phyloP scores from a whole-genome alignment of 768 basidiomycete species.

The Auriscalpium orientale region DNA sequence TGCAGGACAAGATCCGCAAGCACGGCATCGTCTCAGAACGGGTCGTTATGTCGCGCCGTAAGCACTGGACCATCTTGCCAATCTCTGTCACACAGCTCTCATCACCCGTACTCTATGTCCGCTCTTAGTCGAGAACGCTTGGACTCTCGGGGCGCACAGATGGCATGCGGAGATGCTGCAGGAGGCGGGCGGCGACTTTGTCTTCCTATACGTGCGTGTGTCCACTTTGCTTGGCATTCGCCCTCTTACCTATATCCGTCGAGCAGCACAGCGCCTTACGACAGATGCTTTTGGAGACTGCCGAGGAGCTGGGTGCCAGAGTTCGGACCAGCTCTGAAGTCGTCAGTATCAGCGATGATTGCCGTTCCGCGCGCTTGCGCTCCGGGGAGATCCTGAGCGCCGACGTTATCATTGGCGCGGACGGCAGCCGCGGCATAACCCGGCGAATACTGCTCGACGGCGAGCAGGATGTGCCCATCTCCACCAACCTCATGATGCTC shows the following conservation, averaged over 20 bases:
- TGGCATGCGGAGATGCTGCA: constrained; percentile 24
- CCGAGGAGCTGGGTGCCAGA: constrained; percentile 19
- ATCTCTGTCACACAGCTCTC: neutral
- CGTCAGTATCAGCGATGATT: constrained; percentile 15
- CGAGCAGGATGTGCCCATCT: constrained; percentile 4
- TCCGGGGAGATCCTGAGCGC: constrained; percentile 24
- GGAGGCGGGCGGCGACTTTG: constrained; percentile 25
- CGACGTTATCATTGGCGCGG: constrained; percentile 32
- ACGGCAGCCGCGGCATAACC: constrained; percentile 22
- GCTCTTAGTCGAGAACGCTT: constrained; percentile 9
- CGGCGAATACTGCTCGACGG: constrained; percentile 14
- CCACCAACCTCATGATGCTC: constrained; percentile 20
- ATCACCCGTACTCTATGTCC: neutral
- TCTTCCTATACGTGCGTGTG: constrained; percentile 21
- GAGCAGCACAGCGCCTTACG: constrained; percentile 26
- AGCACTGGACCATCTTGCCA: neutral
- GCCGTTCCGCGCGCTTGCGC: constrained; percentile 20
- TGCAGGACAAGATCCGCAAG: constrained; percentile 19
- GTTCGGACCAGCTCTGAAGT: constrained; percentile 23
- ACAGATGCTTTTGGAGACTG: constrained; percentile 24
- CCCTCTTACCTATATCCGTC: neutral
- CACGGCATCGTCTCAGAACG: constrained; percentile 16
- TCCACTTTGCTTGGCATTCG: neutral
- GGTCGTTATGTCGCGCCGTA: constrained; percentile 19
- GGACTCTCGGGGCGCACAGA: constrained; percentile 21